These are phyloP conservation scores for Otatea glauca DNA, from an alignment of 176 grass and related monocot genomes.

Conservation along the genomic window DNA sequence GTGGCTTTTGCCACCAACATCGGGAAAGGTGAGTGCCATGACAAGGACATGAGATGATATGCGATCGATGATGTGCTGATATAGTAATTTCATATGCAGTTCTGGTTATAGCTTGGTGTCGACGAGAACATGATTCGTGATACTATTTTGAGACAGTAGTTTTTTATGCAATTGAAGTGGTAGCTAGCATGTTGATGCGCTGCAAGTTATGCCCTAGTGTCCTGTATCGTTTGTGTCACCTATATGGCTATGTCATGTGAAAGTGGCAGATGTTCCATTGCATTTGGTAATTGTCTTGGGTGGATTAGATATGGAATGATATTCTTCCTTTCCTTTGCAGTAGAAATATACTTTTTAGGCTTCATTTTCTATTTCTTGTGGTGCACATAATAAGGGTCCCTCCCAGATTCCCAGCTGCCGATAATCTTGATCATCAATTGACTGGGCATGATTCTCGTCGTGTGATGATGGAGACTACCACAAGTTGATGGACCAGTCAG, in stretches of 20 bases:
- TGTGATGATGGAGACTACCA: slow-evolving; percentile 37
- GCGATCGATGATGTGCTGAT: not conserved
- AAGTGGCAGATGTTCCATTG: not conserved
- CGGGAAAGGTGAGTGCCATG: not conserved
- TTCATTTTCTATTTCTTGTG: slow-evolving; percentile 34
- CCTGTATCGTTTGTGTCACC: not conserved
- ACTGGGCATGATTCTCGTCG: slow-evolving; percentile 5
- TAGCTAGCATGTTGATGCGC: not conserved
- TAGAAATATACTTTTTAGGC: not conserved
- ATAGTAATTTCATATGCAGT: not conserved
- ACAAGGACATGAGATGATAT: not conserved
- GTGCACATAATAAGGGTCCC: not conserved
- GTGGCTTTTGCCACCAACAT: not conserved
- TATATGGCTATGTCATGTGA: not conserved
- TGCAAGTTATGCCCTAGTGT: not conserved
- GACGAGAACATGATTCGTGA: not conserved
- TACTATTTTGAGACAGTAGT: not conserved
- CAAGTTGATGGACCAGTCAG: not conserved
- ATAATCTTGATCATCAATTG: slow-evolving; percentile 17
- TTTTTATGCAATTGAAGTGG: no score
- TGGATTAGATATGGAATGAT: slow-evolving; percentile 26
- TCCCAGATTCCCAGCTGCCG: not conserved
- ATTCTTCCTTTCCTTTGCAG: not conserved
- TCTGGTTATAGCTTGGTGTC: not conserved
- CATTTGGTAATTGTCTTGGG: not conserved